phyloP scores from a whole-genome alignment of 345 rosid genomes.

The Lumnitzera littorea region DNA sequence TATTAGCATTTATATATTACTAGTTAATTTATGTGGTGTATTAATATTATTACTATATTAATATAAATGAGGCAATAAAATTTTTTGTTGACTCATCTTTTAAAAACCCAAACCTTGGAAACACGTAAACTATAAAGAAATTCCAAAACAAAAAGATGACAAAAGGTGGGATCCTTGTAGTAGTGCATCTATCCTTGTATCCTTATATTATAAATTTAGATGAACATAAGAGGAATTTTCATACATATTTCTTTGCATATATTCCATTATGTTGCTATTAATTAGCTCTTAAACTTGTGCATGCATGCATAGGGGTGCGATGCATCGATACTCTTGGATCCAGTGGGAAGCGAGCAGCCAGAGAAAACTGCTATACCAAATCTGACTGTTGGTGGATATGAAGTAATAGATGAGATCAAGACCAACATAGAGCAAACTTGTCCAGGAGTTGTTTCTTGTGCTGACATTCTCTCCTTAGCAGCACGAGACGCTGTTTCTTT shows the following conservation, averaged over 20 bases:
- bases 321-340: constrained; percentile 39
- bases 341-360: constrained; percentile 3
- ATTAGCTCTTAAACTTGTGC: background rate
- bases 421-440: constrained; percentile 29
- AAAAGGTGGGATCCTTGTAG: no score
- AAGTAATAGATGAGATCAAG: constrained; percentile 48
- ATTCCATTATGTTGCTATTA: background rate
- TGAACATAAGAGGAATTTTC: no score
- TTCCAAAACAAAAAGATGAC: no score
- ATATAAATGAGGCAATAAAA: no score
- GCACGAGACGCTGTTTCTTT: constrained; percentile 50
- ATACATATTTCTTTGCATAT: background rate
- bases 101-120: no score
- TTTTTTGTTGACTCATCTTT: no score
- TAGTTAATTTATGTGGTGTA: no score
- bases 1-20: no score
- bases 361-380: constrained; percentile 54
- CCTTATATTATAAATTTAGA: no score
- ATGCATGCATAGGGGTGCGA: constrained; percentile 40
- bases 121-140: no score
- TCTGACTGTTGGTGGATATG: constrained; percentile 28
- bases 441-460: constrained; percentile 41
- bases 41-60: no score
- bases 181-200: no score
- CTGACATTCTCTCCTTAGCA: constrained; percentile 51